Percentiles rank a stretch among this genome's conserved stretches.
Conservation (phyloP, 2,329 filamentous ascomycete species). For the Ophiostoma himal-ulmi region DNA sequence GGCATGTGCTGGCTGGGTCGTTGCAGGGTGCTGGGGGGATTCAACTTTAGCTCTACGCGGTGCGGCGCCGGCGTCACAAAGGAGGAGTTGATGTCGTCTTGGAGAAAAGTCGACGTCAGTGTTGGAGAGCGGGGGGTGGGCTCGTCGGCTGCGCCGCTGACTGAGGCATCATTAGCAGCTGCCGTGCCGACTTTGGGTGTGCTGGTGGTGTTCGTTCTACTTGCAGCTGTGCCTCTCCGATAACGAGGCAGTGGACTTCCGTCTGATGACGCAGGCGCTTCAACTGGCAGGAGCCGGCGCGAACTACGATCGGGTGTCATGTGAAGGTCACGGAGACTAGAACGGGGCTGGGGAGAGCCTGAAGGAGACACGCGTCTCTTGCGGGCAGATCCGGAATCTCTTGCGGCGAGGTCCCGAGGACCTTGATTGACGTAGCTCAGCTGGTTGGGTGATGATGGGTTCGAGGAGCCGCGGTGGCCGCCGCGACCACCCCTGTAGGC, state of each 20-base stretch:
- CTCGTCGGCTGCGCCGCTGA: constrained; percentile 17
- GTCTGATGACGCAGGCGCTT: constrained; percentile 38
- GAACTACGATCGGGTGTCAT: constrained; percentile 53
- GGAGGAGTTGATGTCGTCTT: constrained; percentile 55
- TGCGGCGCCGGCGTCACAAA: constrained; percentile 69
- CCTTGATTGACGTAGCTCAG: constrained; percentile 57
- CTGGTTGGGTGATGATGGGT: constrained; percentile 61
- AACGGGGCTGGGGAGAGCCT: constrained; percentile 50
- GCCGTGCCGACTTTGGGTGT: constrained; percentile 16
- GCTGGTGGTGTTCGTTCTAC: constrained; percentile 18
- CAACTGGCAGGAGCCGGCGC: constrained; percentile 38
- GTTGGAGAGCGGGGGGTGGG: constrained; percentile 53
- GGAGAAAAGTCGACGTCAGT: constrained; percentile 56
- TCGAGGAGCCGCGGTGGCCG: constrained; percentile 61
- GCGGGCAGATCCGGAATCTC: constrained; percentile 47
- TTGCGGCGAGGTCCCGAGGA: constrained; percentile 49
- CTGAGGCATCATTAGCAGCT: constrained; percentile 22
- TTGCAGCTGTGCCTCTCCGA: constrained; percentile 39
- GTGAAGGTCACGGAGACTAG: constrained; percentile 46
- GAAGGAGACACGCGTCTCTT: constrained; percentile 53
- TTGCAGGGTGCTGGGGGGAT: constrained; percentile 73
- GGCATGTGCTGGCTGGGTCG: constrained; percentile 80
- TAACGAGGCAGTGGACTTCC: constrained; percentile 57
- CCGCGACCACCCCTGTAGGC: constrained; percentile 56
- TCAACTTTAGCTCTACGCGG: constrained; percentile 66